phyloP scores from a whole-genome alignment of 1,284 basidiomycete species.

The Ustilago shanxiensis region DNA sequence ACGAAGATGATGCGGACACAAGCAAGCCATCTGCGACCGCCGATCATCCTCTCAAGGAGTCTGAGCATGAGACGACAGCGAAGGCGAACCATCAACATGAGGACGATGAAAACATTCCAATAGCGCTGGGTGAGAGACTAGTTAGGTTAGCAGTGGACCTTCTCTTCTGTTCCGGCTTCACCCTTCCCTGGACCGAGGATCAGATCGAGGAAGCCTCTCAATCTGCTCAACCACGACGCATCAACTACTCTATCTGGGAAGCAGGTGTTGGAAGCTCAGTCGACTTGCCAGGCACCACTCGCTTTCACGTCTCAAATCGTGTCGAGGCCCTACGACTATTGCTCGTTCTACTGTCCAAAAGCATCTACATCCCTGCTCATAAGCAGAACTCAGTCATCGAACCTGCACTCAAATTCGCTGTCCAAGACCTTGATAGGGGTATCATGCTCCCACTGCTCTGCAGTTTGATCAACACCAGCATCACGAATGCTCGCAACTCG shows the following conservation, averaged over 20 bases:
- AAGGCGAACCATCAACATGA: constrained; percentile 3
- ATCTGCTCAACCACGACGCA: constrained; percentile 2
- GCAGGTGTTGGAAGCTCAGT: constrained; percentile 66
- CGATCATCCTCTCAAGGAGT: constrained; percentile 41
- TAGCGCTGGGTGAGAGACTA: constrained; percentile 52
- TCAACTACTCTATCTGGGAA: constrained; percentile 64
- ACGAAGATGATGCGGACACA: constrained; percentile 31
- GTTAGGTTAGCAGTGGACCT: constrained; percentile 57
- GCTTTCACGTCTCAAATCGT: constrained; percentile 56
- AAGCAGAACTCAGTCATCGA: constrained; percentile 30
- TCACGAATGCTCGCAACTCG: constrained; percentile 51
- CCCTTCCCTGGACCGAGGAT: constrained; percentile 67
- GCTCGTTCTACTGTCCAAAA: constrained; percentile 65
- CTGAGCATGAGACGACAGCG: background rate
- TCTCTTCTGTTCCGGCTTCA: constrained; percentile 67
- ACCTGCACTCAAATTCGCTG: constrained; percentile 50
- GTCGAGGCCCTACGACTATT: constrained; percentile 62
- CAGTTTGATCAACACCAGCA: constrained; percentile 63
- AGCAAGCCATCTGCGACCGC: constrained; percentile 6
- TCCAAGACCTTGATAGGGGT: constrained; percentile 50
- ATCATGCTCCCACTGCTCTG: constrained; percentile 64
- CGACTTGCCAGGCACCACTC: constrained; percentile 50
- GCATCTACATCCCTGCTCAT: constrained; percentile 59
- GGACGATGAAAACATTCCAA: constrained; percentile 25
- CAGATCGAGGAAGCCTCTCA: constrained; percentile 34